Conservation (phyloP, 352 stramenopile genomes). For the Phytophthora vignae region DNA sequence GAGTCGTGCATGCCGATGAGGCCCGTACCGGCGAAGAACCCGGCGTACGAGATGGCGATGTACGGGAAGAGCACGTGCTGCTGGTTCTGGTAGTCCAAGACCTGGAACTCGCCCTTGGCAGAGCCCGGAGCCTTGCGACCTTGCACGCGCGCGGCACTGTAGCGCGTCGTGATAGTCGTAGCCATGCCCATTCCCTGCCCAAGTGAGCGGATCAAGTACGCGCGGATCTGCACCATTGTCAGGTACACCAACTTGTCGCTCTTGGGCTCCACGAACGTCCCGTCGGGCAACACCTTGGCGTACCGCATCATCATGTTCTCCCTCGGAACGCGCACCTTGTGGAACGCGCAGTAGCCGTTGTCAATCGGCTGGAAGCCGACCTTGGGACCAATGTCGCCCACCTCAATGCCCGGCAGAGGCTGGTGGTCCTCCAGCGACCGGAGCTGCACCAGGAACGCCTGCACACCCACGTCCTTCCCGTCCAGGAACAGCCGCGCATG, state of each 20-base stretch:
- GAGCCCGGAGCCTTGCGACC: slow-evolving; percentile 37
- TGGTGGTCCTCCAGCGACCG: slow-evolving; percentile 30
- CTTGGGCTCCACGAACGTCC: slow-evolving; percentile 66
- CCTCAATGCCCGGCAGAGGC: slow-evolving; percentile 21
- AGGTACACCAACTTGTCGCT: slow-evolving; percentile 73
- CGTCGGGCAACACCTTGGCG: slow-evolving; percentile 54
- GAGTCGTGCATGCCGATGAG: slow-evolving; percentile 29
- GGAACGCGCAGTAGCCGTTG: slow-evolving; percentile 32
- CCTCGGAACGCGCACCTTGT: slow-evolving; percentile 26
- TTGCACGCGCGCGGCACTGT: slow-evolving; percentile 60
- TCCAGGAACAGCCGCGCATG: slow-evolving; percentile 36
- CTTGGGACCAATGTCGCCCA: slow-evolving; percentile 31
- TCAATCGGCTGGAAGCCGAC: slow-evolving; percentile 29
- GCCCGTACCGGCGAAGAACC: slow-evolving; percentile 20
- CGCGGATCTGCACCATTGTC: slow-evolving; percentile 57
- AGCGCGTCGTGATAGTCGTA: slow-evolving; percentile 60
- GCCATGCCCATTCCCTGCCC: slow-evolving; percentile 23
- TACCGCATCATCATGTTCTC: slow-evolving; percentile 39
- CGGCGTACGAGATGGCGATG: slow-evolving; percentile 56
- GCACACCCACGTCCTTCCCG: slow-evolving; percentile 36
- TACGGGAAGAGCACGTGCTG: slow-evolving; percentile 55
- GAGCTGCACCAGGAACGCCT: slow-evolving; percentile 31
- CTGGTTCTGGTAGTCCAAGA: slow-evolving; percentile 72
- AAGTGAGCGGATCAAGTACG: slow-evolving; percentile 34
- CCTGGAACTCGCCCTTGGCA: slow-evolving; percentile 58